These are phyloP conservation scores for Fibroporia radiculosa DNA, from an alignment of 768 basidiomycete genomes.

Conservation along the genomic window DNA sequence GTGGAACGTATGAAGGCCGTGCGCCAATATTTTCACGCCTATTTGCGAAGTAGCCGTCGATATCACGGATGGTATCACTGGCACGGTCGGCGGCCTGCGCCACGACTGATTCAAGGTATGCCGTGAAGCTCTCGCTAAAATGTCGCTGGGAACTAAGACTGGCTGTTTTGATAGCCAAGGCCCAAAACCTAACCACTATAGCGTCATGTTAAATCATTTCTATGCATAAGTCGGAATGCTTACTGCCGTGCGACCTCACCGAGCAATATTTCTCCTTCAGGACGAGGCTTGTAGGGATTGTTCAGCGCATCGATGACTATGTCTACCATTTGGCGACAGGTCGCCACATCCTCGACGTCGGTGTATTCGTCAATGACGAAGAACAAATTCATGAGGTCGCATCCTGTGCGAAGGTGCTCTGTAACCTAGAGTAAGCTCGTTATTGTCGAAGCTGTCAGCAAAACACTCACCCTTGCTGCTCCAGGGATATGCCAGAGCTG, in stretches of 20 bases:
- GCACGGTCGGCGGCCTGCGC: slow-evolving; percentile 19
- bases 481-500: slow-evolving; percentile 8
- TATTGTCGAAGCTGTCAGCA: no score
- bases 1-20: slow-evolving; percentile 15
- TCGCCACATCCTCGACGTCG: slow-evolving; percentile 8
- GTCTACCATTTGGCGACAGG: slow-evolving; percentile 11
- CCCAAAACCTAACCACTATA: slow-evolving; percentile 13
- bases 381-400: slow-evolving; percentile 20
- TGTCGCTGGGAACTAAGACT: slow-evolving; percentile 8
- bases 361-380: slow-evolving; percentile 22
- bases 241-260: slow-evolving; percentile 19
- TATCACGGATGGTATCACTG: slow-evolving; percentile 7
- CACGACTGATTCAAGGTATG: slow-evolving; percentile 17
- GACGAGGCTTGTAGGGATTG: slow-evolving; percentile 17
- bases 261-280: slow-evolving; percentile 13
- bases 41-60: slow-evolving; percentile 18
- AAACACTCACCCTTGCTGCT: slow-evolving; percentile 7
- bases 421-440: no score
- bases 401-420: slow-evolving; percentile 8
- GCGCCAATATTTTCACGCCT: slow-evolving; percentile 20
- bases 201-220: slow-evolving; percentile 4
- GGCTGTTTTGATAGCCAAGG: slow-evolving; percentile 2
- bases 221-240: slow-evolving; percentile 3
- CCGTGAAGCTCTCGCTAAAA: slow-evolving; percentile 17
- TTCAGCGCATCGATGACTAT: slow-evolving; percentile 17